Evolutionary conservation across 2,329 filamentous ascomycete genomes (phyloP), one percentile per base, ranked within the genome.

Genomic region (Epichloe hybrida): DNA sequence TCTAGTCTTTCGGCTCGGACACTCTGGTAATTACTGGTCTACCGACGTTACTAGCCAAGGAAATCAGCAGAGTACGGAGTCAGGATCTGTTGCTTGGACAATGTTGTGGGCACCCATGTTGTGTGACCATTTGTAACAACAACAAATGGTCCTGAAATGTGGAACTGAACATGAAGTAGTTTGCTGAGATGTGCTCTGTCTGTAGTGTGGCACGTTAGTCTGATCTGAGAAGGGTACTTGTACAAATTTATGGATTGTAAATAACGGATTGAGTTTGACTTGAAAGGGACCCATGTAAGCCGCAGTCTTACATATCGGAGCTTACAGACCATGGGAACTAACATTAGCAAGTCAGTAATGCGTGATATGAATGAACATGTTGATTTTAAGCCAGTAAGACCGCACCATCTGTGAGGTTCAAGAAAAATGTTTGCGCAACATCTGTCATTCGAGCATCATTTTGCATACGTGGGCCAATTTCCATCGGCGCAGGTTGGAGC

Each of bases 61-160:
- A 2, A n/a, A 12, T 8, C 13, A 35, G n/a, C 11, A 20, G 7
- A 12, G 45, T 47, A 31, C 27, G 21, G 39, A 41, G 17, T 37
- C 8, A 27, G 23, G 12, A 27, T 20, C 17, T 36, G 23, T 11
- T 48, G 17, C 38, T 21, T 42, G 3, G 11, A 11, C n/a, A 40
- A 3, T 42, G 15, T 44, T 15, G 48, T 43, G 40, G 34, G n/a
- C 48, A 37, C 31, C 9, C 4, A 31, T 31, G 38, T 43, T 49
- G 48, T 49, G 40, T 23, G 15, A 49, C 48, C 34, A 27, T 35
- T 34, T 49, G 48, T 44, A 38, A 49, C 48, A 27, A 37, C 35
- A 15, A 31, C 31, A 43, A 31, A 49, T 48, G 46, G 34, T 43
- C 34, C 40, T 44, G 27, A 9, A 41, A 39, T 11, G 17, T 5